A percentile compares a stretch with the other conserved stretches of the same genome.
These are phyloP conservation scores for Heliamphora pulchella DNA, from an alignment of 179 eudicot species.

Conservation along the genomic window DNA sequence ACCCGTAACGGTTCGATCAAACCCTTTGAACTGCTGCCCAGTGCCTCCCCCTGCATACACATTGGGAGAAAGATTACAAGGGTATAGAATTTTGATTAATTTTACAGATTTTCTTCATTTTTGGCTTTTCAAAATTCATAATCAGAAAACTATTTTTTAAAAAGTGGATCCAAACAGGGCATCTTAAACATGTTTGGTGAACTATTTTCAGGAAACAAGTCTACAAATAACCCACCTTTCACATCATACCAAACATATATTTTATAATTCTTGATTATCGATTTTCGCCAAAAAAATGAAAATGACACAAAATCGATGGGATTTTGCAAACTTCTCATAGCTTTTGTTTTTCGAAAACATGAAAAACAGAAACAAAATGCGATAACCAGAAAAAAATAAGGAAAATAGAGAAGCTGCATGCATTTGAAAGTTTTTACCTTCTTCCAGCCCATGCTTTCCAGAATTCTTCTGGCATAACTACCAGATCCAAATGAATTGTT, in stretches of 20 bases:
- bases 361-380: too few species aligned
- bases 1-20: constrained; percentile 63
- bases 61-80: too few species aligned
- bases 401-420: background rate
- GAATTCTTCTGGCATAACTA: constrained; percentile 74
- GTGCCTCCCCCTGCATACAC: constrained; percentile 62
- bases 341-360: too few species aligned
- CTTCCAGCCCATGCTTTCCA: constrained; percentile 95
- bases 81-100: background rate
- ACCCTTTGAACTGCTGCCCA: constrained; percentile 69
- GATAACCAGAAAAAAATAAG: too few species aligned
- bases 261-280: too few species aligned
- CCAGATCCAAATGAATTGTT: constrained; percentile 77
- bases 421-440: constrained; percentile 43
- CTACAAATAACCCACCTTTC: too few species aligned
- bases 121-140: background rate
- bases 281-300: too few species aligned
- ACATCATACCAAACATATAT: too few species aligned
- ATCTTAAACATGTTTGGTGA: too few species aligned
- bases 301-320: too few species aligned
- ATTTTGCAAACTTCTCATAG: too few species aligned
- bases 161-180: background rate
- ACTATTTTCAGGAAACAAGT: too few species aligned
- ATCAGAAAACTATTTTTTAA: background rate
- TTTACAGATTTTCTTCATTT: background rate